Percentiles rank a stretch among this genome's conserved stretches.
phyloP scores from a whole-genome alignment of 2,329 filamentous ascomycete genomes.

The Mariannaea sp. region DNA sequence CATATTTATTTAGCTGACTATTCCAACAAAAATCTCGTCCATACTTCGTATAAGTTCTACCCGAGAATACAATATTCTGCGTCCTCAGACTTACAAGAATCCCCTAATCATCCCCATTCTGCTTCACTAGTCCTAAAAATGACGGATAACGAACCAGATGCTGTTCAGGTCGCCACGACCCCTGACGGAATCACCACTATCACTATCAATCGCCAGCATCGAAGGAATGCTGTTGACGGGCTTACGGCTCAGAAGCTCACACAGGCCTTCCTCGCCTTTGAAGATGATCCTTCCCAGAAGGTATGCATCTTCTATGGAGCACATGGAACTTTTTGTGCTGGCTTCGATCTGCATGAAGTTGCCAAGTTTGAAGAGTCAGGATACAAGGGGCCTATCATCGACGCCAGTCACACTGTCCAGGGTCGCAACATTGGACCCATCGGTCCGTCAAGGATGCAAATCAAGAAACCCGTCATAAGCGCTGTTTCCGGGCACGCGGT shows the following conservation, averaged over 20 bases:
- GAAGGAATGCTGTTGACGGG: conserved; percentile 58
- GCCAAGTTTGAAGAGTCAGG: conserved; percentile 28
- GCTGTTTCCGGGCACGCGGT: conserved; percentile 59
- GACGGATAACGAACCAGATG: conserved; percentile 15
- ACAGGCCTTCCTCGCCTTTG: conserved; percentile 53
- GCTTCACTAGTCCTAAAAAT: background rate
- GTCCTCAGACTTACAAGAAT: too few relatives aligned
- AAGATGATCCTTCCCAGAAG: conserved; percentile 55
- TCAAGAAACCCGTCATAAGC: conserved; percentile 57
- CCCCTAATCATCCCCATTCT: background rate
- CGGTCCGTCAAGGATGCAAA: conserved; percentile 55
- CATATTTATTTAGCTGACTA: too few relatives aligned
- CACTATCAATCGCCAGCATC: conserved; percentile 55
- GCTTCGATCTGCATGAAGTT: conserved; percentile 56
- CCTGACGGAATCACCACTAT: conserved; percentile 57
- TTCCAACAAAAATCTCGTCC: too few relatives aligned
- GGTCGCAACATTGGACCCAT: conserved; percentile 50
- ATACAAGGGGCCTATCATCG: conserved; percentile 14
- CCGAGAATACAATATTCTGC: too few relatives aligned
- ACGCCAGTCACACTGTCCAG: conserved; percentile 16
- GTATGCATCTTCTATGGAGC: conserved; percentile 56
- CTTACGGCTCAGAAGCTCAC: conserved; percentile 54
- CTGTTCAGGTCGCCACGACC: conserved; percentile 29
- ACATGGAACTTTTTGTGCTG: conserved; percentile 56
- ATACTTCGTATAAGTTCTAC: too few relatives aligned